Base-by-base conservation (phyloP, 176 grass and related monocot species). In the Musa beccarii region DNA sequence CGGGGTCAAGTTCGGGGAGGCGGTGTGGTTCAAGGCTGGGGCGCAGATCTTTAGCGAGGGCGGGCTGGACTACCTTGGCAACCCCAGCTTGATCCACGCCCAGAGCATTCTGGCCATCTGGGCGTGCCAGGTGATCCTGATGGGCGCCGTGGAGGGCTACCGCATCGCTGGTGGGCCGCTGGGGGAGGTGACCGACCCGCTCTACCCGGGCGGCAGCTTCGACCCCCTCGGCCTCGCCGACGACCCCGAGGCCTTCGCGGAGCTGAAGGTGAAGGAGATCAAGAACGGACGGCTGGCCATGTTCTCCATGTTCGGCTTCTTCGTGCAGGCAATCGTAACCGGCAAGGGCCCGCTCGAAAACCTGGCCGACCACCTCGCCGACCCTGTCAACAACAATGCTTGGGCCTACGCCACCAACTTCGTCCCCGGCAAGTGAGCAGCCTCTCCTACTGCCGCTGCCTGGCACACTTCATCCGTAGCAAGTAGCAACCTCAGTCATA, bases 241-340 rank as follows among this genome's bases (percentile, higher is more conserved):
- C 1, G 92, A 92, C 72, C 92, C 89, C 0, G 87, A 96, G 87
- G 89, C 92, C 1, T 87, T 89, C 10, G 93, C 93, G 0, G 91
- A 94, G 87, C 83, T 94, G 17, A 94, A 94, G 83, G 91, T 94
- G 11, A 94, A 94, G 87, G 91, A 94, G 83, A 73, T 94, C 83
- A 94, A 94, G 87, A 94, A 94, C 66, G 91, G 91, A 3, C 74
- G 91, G 29, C 69, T 94, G 78, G 87, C 91, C 54, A 94, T 94
- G 91, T 96, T 96, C 85, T 96, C 93, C 29, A 96, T 96, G 93
- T 96, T 96, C 8, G 93, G 93, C 0, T 96, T 84, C 86, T 96
- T 96, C 49, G 84, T 96, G 12, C 92, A 92, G 64, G 89, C 92
- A 65, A 89, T 96, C 20, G 89, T 96, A 54, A 96, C 92, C 29